Evolutionary conservation across 805 yeast species (phyloP), one percentile per base, ranked within the genome.

Genomic region (Wickerhamiella australiensis): DNA sequence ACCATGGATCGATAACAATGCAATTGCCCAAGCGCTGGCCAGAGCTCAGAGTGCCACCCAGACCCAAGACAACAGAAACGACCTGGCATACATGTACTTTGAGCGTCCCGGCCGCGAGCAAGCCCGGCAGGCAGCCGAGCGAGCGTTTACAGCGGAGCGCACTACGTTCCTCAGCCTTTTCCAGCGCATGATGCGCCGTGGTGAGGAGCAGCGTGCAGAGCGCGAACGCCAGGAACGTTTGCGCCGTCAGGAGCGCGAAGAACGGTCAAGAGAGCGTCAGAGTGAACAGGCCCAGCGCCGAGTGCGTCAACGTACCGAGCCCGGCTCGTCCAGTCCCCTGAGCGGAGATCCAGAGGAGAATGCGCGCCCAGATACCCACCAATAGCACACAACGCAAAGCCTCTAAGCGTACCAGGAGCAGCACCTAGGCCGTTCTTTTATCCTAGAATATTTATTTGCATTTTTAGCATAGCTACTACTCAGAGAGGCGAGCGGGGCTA

Each of bases 371-470:
- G 29, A 26, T 26, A 26, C 29, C 29, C 29, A n/a, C n/a, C n/a
- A n/a, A n/a, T n/a, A n/a, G n/a, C n/a, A n/a, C n/a, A n/a, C n/a
- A n/a, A n/a, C n/a, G n/a, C n/a, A n/a, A n/a, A n/a, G n/a, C n/a
- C n/a, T n/a, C n/a, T n/a, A n/a, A n/a, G n/a, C n/a, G n/a, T n/a
- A 25, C 27, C 27, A 6, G 5, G 35, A 33, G 38, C 3, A 15
- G 15, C 11, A 5, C 20, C 38, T n/a, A 33, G 38, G 9, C n/a
- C 38, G 15, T n/a, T 33, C 18, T n/a, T 15, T 33, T 15, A 33
- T 33, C 20, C 38, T 33, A 33, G 38, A 33, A 15, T 33, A 33
- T 33, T 33, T 33, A 33, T 33, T 33, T 33, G 38, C 38, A 33
- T 33, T 33, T 33, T 11, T 8, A 9, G 15, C 29, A 26, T 26